A percentile compares a stretch with the other conserved stretches of the same genome.
Evolutionary conservation across 768 basidiomycete genomes (phyloP).

Genomic region (Lactarius trivialis): DNA sequence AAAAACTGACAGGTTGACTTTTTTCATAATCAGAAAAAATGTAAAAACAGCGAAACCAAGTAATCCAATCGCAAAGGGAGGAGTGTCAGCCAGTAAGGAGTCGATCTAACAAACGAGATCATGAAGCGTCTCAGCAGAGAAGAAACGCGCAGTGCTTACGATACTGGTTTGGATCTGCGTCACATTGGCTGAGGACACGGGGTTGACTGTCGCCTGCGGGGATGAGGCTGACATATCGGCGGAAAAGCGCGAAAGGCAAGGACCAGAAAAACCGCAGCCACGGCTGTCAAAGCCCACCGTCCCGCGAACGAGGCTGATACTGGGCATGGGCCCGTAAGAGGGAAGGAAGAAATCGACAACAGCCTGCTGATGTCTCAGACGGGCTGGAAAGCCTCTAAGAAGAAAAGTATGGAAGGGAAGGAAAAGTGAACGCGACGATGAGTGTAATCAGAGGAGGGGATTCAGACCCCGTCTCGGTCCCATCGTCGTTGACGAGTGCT

Average conservation of each 20-base stretch:
- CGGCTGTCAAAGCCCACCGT: neutral
- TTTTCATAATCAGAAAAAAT: conserved; percentile 26
- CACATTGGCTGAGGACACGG: neutral
- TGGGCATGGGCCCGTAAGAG: conserved; percentile 6
- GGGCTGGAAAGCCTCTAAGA: conserved; percentile 3
- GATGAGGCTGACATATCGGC: conserved; percentile 1
- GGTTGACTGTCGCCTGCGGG: neutral
- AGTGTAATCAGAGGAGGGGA: neutral
- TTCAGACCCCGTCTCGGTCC: neutral
- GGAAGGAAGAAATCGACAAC: neutral
- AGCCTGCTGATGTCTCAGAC: conserved; percentile 18
- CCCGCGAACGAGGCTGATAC: neutral
- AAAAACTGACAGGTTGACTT: conserved; percentile 20
- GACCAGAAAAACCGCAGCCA: neutral
- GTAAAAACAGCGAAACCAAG: conserved; percentile 28
- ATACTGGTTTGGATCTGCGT: neutral
- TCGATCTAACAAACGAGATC: conserved; percentile 16
- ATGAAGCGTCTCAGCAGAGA: neutral
- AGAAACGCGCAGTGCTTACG: conserved; percentile 4
- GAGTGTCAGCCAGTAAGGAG: conserved; percentile 26
- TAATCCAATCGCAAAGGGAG: conserved; percentile 28
- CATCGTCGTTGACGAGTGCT: neutral
- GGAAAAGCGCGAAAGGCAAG: neutral
- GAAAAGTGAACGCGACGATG: neutral
- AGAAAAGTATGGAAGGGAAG: neutral